phyloP scores from a whole-genome alignment of 139 green algal species.

The Ettlia oleoabundans region DNA sequence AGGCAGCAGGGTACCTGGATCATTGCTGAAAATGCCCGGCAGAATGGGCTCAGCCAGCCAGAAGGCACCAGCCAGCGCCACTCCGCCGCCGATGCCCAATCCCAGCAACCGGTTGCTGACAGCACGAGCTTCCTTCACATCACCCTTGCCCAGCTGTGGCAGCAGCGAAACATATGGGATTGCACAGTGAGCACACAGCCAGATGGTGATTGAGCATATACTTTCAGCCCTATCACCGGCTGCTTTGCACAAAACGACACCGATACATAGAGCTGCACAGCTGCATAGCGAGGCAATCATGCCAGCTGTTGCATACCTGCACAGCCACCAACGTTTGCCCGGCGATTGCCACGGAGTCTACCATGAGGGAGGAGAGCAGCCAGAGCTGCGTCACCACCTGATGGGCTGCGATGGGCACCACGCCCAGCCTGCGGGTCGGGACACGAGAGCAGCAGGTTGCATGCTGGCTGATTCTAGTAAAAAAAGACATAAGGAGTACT shows the following conservation, averaged over 20 bases:
- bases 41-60: constrained; percentile 32
- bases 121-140: constrained; percentile 37
- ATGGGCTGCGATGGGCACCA: constrained; percentile 67
- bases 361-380: constrained; percentile 68
- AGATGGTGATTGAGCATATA: too few species aligned
- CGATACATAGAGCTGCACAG: too few species aligned
- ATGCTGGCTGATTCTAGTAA: too few species aligned
- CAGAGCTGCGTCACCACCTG: constrained; percentile 80
- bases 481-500: too few species aligned
- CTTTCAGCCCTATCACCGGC: too few species aligned
- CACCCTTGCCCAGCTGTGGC: constrained; percentile 14
- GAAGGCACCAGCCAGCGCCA: constrained; percentile 28
- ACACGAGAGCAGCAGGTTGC: too few species aligned
- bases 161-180: not conserved
- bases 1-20: too few species aligned
- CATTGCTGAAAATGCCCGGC: constrained; percentile 54
- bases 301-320: constrained; percentile 39
- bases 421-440: constrained; percentile 49
- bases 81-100: constrained; percentile 48
- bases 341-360: constrained; percentile 76
- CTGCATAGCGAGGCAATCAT: too few species aligned
- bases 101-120: constrained; percentile 70
- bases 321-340: constrained; percentile 77
- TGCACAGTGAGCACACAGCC: too few species aligned
- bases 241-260: too few species aligned